Base-by-base conservation (phyloP, 139 green algal species). In the Chlamydomonas applanata region DNA sequence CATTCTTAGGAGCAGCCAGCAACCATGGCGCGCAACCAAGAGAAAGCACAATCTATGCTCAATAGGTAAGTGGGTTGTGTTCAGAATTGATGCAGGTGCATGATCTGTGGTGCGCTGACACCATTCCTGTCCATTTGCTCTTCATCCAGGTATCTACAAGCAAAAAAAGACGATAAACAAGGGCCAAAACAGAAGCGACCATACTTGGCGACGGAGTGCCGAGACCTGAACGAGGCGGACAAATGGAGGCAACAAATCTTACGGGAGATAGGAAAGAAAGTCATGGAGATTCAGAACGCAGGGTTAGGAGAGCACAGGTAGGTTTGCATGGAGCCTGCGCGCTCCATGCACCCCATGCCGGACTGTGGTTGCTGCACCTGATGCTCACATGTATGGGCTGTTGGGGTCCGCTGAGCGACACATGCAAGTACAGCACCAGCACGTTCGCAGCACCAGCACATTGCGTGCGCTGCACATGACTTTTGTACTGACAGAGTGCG, bases 281-380 rank as follows among this genome's bases (percentile, higher is more conserved):
- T 99, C 19, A 97, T 97, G 91, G 95, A 99, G 67, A 99, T 99
- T n/a, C 96, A 99, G 82, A 99, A 99, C 78, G 93, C 91, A 34
- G 96, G 92, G 0, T 84, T 99, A 20, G 96, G 96, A 0, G 96
- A 99, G 78, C 91, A 98, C 78, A 88, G 89, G 87, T 94, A 67
- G 54, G 78, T 13, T 20, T 62, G 71, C 22, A 54, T 56, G 34
- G 17, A 22, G 40, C 57, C 59, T 7, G 60, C 17, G 22, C 19
- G 14, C 30, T n/a, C n/a, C n/a, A n/a, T n/a, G n/a, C n/a, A n/a
- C n/a, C n/a, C n/a, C n/a, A n/a, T n/a, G n/a, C n/a, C n/a, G n/a
- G n/a, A n/a, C n/a, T n/a, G n/a, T n/a, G n/a, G n/a, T n/a, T n/a
- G n/a, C n/a, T n/a, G n/a, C n/a, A n/a, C n/a, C n/a, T n/a, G n/a